Base-by-base conservation (phyloP, 208 protist genomes). In the Trypanosoma melophagium region DNA sequence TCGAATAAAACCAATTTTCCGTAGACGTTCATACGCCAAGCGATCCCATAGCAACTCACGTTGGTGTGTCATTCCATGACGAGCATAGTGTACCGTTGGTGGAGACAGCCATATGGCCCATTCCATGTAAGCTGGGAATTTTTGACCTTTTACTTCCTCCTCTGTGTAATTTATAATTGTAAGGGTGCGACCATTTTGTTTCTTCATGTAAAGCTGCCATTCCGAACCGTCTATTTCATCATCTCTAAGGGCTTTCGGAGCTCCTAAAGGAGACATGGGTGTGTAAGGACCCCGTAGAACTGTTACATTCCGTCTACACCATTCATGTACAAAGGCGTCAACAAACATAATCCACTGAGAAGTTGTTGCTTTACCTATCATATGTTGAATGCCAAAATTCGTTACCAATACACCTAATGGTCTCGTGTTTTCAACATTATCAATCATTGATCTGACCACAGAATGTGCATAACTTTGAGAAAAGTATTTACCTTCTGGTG, bases 41-140 rank as follows among this genome's bases (percentile, higher is more conserved):
- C 47, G 60, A 38, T 75, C 69, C 61, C 69, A 75, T 21, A 60
- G 10, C 22, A 61, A 8, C 24, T 54, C 52, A 25, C 69, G 60
- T 19, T 75, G 60, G 3, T 65, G 59, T 14, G 42, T 67, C 69
- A 55, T 62, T 19, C 50, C 62, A 44, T 22, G 31, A 14, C 49
- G n/a, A 13, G 61, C 62, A 45, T 68, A 62, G 44, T 75, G 69
- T 40, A 69, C 55, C 22, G 69, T 69, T 24, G 69, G 60, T 25
- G 69, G 69, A 47, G 60, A 60, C 2, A 67, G 42, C 69, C 69
- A 75, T 10, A 75, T 14, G 7, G 61, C 69, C 49, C 57, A 69
- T 38, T 75, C 69, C 41, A 75, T 49, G 24, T 40, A 70, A 25
- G 41, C 8, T 47, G 40, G 16, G 28, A 19, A 41, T 19, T 17